Evolutionary conservation across 225 moss, liverwort and hornwort genomes (phyloP).

Genomic region (Physcomitrium patens): DNA sequence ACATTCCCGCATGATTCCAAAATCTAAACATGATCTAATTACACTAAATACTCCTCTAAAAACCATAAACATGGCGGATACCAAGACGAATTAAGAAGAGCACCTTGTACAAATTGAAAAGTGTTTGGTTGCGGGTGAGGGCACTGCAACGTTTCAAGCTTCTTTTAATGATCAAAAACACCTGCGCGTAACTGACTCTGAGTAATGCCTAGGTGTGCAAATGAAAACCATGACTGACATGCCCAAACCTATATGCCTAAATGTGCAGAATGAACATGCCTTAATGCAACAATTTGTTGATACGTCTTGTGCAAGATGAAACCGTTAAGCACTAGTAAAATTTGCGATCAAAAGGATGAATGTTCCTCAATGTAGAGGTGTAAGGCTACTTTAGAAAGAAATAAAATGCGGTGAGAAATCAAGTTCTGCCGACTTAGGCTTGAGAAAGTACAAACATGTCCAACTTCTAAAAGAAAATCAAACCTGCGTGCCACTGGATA

Average conservation of each 20-base stretch:
- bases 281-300: neutral
- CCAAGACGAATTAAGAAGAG: constrained; percentile 2
- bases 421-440: neutral
- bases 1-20: neutral
- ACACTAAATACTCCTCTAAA: neutral
- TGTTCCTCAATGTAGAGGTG: neutral
- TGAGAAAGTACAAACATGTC: constrained; percentile 5
- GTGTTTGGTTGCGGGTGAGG: constrained; percentile 73
- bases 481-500: constrained; percentile 78
- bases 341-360: neutral
- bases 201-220: neutral
- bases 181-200: constrained; percentile 42
- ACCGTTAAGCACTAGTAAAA: neutral
- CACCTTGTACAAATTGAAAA: constrained; percentile 89
- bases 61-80: neutral
- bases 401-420: constrained; percentile 15
- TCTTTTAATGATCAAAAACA: constrained; percentile 79
- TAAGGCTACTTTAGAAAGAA: neutral
- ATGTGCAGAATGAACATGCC: neutral
- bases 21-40: neutral
- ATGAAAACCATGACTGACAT: neutral
- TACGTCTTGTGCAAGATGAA: neutral
- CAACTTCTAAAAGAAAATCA: constrained; percentile 16
- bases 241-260: neutral
- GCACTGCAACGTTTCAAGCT: constrained; percentile 91